These are phyloP conservation scores for Mediolabrus comicus DNA, from an alignment of 108 stramenopile species.

Conservation along the genomic window DNA sequence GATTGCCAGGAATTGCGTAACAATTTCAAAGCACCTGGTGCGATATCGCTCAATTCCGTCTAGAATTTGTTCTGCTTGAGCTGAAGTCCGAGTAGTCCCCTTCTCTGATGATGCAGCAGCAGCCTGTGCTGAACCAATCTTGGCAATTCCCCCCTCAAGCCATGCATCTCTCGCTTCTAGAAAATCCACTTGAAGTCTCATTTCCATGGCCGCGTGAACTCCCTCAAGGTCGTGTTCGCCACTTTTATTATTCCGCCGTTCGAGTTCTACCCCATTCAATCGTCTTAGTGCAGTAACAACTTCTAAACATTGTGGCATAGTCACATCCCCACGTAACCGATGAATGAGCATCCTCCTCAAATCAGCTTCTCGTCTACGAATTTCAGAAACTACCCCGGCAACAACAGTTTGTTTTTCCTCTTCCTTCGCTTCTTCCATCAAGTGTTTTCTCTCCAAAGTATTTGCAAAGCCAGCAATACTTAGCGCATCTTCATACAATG, in stretches of 20 bases:
- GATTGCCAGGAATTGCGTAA: conserved; percentile 85
- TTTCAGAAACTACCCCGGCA: conserved; percentile 69
- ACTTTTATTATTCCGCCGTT: conserved; percentile 45
- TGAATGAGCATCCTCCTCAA: conserved; percentile 71
- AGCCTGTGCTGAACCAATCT: conserved; percentile 39
- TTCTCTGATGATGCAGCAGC: conserved; percentile 10
- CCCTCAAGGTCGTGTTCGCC: conserved; percentile 56
- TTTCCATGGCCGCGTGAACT: conserved; percentile 76
- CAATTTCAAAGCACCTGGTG: conserved; percentile 88
- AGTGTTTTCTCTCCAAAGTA: conserved; percentile 80
- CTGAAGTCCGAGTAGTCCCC: conserved; percentile 14
- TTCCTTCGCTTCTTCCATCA: conserved; percentile 18
- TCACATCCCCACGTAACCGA: conserved; percentile 74
- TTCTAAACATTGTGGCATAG: conserved; percentile 87
- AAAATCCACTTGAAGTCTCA: conserved; percentile 81
- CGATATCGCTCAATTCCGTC: conserved; percentile 86
- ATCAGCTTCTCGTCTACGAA: conserved; percentile 78
- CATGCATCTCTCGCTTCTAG: conserved; percentile 83
- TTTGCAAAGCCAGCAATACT: conserved; percentile 85
- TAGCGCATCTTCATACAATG: conserved; percentile 82
- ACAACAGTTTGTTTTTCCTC: conserved; percentile 59
- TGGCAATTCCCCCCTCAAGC: conserved; percentile 58
- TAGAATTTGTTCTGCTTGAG: conserved; percentile 71
- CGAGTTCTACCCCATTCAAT: conserved; percentile 81
- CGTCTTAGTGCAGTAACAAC: conserved; percentile 80